Evolutionary conservation across 352 stramenopile genomes (phyloP).

Genomic region (Hyaloperonospora brassicae): DNA sequence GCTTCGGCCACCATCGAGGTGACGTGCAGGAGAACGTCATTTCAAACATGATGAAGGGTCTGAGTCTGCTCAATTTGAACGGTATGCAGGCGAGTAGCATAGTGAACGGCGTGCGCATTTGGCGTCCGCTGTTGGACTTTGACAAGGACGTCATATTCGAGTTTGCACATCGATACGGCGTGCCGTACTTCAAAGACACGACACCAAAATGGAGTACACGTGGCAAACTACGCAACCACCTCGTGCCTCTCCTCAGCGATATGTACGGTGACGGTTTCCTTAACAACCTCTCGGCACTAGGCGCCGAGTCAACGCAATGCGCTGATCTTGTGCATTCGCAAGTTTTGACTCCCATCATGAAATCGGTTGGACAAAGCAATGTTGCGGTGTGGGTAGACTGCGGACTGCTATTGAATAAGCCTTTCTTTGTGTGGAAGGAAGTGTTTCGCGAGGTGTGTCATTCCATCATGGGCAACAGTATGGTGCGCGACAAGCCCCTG

Average conservation of each 20-base stretch:
- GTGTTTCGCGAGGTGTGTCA: slow-evolving; percentile 79
- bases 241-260: slow-evolving; percentile 91
- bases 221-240: slow-evolving; percentile 91
- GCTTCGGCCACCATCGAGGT: slow-evolving; percentile 94
- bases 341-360: slow-evolving; percentile 56
- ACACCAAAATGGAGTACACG: slow-evolving; percentile 94
- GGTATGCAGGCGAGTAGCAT: slow-evolving; percentile 86
- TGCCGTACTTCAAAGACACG: slow-evolving; percentile 97
- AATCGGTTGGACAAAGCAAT: slow-evolving; percentile 43
- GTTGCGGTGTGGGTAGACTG: slow-evolving; percentile 70
- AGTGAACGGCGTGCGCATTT: slow-evolving; percentile 79
- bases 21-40: slow-evolving; percentile 98
- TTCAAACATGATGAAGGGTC: slow-evolving; percentile 95
- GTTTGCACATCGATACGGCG: slow-evolving; percentile 91
- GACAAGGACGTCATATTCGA: slow-evolving; percentile 93
- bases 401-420: slow-evolving; percentile 39
- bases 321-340: slow-evolving; percentile 51
- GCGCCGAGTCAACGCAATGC: slow-evolving; percentile 74
- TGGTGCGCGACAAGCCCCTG: slow-evolving; percentile 79
- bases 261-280: slow-evolving; percentile 91
- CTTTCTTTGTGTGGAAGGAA: slow-evolving; percentile 85
- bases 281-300: slow-evolving; percentile 72
- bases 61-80: slow-evolving; percentile 89
- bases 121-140: slow-evolving; percentile 89
- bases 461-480: slow-evolving; percentile 69